Percentiles rank a stretch among this genome's conserved stretches.
phyloP scores from a whole-genome alignment of 768 basidiomycete genomes.

The Termitomyces sp. region DNA sequence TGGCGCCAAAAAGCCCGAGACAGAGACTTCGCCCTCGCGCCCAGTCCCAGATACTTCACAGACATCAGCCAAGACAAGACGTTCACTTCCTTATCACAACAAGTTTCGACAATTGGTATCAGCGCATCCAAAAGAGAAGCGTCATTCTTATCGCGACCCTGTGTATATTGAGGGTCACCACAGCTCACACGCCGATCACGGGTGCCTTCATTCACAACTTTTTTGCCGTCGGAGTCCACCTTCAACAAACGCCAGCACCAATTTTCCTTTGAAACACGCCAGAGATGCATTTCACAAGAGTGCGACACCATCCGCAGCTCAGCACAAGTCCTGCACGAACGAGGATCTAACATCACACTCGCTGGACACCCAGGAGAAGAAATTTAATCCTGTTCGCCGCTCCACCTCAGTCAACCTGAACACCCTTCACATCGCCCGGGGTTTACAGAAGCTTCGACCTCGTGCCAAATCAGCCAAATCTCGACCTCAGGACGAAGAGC shows the following conservation, averaged over 20 bases:
- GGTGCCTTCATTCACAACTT: not conserved
- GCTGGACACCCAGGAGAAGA: not conserved
- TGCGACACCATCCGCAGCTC: not conserved
- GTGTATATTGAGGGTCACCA: not conserved
- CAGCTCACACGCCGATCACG: not conserved
- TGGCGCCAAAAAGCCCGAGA: too few species aligned
- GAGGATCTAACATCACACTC: not conserved
- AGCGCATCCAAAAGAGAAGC: not conserved
- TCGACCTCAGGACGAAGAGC: not conserved
- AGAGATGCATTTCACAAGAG: not conserved
- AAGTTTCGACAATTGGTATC: not conserved
- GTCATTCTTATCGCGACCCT: not conserved
- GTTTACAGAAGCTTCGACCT: not conserved
- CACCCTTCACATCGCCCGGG: not conserved
- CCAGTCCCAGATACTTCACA: not conserved
- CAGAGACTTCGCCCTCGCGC: not conserved
- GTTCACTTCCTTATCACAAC: not conserved
- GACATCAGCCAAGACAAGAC: not conserved
- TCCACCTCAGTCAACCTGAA: not conserved
- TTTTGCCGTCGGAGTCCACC: not conserved
- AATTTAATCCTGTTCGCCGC: not conserved
- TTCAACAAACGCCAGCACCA: not conserved
- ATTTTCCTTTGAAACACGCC: not conserved
- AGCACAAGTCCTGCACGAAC: not conserved
- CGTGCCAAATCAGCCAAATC: not conserved